Base-by-base conservation (phyloP, 2,329 filamentous ascomycete genomes). In the Berkeleyomyces rouxiae region DNA sequence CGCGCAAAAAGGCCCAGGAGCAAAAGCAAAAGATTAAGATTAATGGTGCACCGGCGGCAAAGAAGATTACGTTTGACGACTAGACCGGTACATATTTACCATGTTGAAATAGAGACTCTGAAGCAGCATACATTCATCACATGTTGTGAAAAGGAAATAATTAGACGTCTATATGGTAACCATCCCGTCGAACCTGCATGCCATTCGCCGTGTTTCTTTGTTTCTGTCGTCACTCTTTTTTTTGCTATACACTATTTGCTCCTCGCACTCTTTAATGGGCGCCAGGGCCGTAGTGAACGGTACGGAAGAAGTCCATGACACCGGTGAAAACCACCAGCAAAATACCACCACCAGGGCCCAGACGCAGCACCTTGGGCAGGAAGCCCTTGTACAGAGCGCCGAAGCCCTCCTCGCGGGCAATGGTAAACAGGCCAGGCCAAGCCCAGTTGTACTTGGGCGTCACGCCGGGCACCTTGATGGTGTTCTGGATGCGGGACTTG, bases 391-490 rank as follows among this genome's bases (percentile, higher is more conserved):
- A 99, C 65, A 99, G 78, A 46, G 93, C 93, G 58, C 75, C 76
- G 72, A 96, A 92, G 4, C 93, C 93, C 75, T 99, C 93, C 77
- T 99, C 93, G 76, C 83, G 89, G 75, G 90, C 85, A 65, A 99
- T 89, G 6, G 88, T 93, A 63, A 82, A 85, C 59, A 96, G 79
- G 31, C 90, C 85, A 57, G 90, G 88, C 82, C 86, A 96, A 40
- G 93, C 93, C 93, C 93, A 99, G 82, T 97, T 96, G 79, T 99
- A 99, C 81, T 99, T 99, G 71, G 88, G 88, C 31, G 84, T 76
- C 61, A 82, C 79, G 4, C 93, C 93, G n/a, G 87, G 73, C 46
- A 95, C 77, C 79, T 88, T 92, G 67, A 88, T 80, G 63, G 83
- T 90, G 77, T 99, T 99, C 76, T 99, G 93, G 68, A 99, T 99